A percentile compares a stretch with the other conserved stretches of the same genome.
Evolutionary conservation across 305 asterid species (phyloP).

Genomic region (Fraxinus platypoda): DNA sequence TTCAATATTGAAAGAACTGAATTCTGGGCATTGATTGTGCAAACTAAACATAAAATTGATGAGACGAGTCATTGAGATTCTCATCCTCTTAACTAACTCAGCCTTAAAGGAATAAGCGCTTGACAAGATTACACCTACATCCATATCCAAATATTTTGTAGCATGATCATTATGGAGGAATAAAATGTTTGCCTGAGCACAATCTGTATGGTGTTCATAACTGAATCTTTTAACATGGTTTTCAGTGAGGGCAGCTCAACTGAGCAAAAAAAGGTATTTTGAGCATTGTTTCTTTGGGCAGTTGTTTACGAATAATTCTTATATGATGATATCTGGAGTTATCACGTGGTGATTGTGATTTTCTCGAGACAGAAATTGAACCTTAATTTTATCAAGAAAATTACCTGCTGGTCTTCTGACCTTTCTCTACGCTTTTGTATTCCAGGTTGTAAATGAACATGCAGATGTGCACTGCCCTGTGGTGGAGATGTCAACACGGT

Average conservation of each 20-base stretch:
- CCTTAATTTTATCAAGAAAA: neutral
- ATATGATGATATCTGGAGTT: constrained; percentile 6
- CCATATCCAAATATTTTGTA: neutral
- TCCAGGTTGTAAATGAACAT: constrained; percentile 67
- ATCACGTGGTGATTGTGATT: neutral
- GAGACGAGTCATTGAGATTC: neutral
- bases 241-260: neutral
- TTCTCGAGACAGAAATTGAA: constrained; percentile 3
- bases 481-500: constrained; percentile 50
- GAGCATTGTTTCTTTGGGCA: neutral
- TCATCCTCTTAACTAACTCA: neutral
- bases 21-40: constrained; percentile 11
- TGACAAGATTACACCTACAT: neutral
- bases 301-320: neutral
- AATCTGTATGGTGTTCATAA: neutral
- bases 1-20: constrained; percentile 2
- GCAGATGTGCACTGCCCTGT: constrained; percentile 47
- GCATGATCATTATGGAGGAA: neutral
- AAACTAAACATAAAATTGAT: constrained; percentile 4
- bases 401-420: neutral
- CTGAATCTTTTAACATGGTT: neutral
- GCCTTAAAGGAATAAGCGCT: neutral
- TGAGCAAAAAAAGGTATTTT: neutral
- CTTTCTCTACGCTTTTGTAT: constrained; percentile 14
- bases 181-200: no score